phyloP scores from a whole-genome alignment of 352 stramenopile genomes.

The Phytopythium delawarense region DNA sequence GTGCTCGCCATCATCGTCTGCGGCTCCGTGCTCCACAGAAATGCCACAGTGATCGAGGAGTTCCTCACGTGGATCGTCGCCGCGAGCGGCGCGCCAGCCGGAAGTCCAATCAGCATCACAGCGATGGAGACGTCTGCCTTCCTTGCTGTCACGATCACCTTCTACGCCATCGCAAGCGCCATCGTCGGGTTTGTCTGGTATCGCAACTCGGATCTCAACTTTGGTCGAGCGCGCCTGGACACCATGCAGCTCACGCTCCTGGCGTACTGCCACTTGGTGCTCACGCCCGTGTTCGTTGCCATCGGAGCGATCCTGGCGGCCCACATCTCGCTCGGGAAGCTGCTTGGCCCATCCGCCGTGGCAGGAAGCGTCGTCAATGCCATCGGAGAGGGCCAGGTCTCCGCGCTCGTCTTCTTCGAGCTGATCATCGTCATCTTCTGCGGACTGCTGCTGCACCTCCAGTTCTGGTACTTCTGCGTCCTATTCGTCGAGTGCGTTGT shows the following conservation, averaged over 20 bases:
- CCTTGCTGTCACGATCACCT: conserved; percentile 12
- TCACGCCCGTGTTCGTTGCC: conserved; percentile 27
- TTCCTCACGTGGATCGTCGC: conserved; percentile 9
- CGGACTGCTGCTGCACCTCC: conserved; percentile 39
- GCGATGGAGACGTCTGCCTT: conserved; percentile 16
- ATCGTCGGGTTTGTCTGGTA: conserved; percentile 23
- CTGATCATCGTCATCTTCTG: conserved; percentile 31
- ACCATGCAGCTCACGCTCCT: conserved; percentile 41
- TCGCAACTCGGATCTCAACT: conserved; percentile 26
- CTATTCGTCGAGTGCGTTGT: conserved; percentile 34
- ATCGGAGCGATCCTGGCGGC: conserved; percentile 12
- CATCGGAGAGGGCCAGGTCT: conserved; percentile 32
- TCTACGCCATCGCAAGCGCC: conserved; percentile 24
- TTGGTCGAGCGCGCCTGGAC: conserved; percentile 26
- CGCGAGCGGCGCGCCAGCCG: neutral
- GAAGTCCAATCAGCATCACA: neutral
- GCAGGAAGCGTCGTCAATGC: conserved; percentile 14
- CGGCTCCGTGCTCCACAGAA: conserved; percentile 16
- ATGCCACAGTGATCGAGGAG: conserved; percentile 10
- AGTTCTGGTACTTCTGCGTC: conserved; percentile 48
- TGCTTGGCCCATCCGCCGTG: neutral
- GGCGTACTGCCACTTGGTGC: conserved; percentile 38
- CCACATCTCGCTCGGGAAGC: conserved; percentile 3
- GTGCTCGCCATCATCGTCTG: conserved; percentile 18
- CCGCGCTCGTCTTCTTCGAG: conserved; percentile 42